Evolutionary conservation across 768 basidiomycete species (phyloP).

Genomic region (Boletus huronensis): DNA sequence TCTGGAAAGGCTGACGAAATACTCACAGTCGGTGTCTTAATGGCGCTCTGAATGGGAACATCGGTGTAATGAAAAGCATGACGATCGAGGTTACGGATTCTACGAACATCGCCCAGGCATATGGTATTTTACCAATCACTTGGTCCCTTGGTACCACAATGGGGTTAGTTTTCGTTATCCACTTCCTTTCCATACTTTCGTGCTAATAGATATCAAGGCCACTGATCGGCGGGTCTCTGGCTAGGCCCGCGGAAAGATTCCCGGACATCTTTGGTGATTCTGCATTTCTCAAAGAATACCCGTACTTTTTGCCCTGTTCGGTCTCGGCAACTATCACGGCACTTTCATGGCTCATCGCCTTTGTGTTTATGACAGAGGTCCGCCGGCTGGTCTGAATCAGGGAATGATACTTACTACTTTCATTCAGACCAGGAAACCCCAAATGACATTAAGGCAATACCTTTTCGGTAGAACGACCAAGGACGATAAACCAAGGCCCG

Average conservation of each 20-base stretch:
- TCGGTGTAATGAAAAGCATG: constrained; percentile 48
- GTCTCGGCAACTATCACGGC: constrained; percentile 55
- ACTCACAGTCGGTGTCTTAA: constrained; percentile 39
- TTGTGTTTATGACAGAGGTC: constrained; percentile 56
- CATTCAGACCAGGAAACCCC: constrained; percentile 15
- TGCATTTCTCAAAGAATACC: constrained; percentile 58
- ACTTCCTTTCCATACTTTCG: neutral
- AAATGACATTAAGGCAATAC: constrained; percentile 15
- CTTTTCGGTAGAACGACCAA: constrained; percentile 11
- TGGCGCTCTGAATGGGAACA: constrained; percentile 55
- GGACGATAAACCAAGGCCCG: neutral
- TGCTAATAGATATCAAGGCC: constrained; percentile 43
- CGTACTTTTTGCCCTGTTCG: constrained; percentile 72
- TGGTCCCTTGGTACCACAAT: constrained; percentile 42
- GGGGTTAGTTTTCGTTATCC: constrained; percentile 34
- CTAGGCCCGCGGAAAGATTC: constrained; percentile 64
- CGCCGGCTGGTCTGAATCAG: neutral
- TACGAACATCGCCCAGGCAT: constrained; percentile 38
- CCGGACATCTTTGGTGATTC: constrained; percentile 54
- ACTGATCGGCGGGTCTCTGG: constrained; percentile 61
- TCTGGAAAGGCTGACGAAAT: neutral
- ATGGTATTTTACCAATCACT: constrained; percentile 53
- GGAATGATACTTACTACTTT: neutral
- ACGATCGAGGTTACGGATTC: constrained; percentile 40
- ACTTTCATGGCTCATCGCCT: constrained; percentile 47